A percentile compares a stretch with the other conserved stretches of the same genome.
These are phyloP conservation scores for Ceratocystis variospora DNA, from an alignment of 2,329 filamentous ascomycete genomes.

Conservation along the genomic window DNA sequence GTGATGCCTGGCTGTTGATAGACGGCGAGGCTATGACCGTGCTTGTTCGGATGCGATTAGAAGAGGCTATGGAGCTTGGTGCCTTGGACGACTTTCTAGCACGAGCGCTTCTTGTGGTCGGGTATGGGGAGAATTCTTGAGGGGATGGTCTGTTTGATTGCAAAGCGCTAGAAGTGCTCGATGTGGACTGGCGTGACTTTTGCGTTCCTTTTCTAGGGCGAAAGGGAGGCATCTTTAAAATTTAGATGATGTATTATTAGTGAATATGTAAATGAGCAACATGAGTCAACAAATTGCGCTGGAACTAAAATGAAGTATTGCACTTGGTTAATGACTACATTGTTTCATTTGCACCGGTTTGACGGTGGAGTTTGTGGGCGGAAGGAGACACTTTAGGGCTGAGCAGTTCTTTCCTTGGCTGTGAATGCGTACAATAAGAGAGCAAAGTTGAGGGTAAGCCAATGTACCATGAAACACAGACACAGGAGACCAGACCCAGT, in stretches of 20 bases:
- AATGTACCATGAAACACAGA: background rate
- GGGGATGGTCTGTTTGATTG: background rate
- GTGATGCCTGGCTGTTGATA: background rate
- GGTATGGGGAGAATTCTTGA: background rate
- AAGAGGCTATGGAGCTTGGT: background rate
- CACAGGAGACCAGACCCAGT: background rate
- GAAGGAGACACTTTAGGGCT: conserved; percentile 1
- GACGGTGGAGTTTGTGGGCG: background rate
- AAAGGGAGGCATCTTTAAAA: background rate
- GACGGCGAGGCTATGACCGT: background rate
- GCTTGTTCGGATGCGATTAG: background rate
- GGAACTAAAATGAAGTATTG: background rate
- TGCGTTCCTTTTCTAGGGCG: background rate
- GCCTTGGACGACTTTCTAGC: background rate
- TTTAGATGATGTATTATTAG: too few relatives aligned
- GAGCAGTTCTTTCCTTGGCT: background rate
- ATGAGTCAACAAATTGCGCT: background rate
- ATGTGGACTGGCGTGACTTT: background rate
- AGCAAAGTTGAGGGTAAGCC: background rate
- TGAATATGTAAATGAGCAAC: background rate
- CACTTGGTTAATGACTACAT: background rate
- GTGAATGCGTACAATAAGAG: background rate
- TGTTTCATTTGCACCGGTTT: too few relatives aligned
- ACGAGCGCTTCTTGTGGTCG: background rate
- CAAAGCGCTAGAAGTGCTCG: background rate